Conservation (phyloP, 805 yeast genomes). For the Candida koratica region DNA sequence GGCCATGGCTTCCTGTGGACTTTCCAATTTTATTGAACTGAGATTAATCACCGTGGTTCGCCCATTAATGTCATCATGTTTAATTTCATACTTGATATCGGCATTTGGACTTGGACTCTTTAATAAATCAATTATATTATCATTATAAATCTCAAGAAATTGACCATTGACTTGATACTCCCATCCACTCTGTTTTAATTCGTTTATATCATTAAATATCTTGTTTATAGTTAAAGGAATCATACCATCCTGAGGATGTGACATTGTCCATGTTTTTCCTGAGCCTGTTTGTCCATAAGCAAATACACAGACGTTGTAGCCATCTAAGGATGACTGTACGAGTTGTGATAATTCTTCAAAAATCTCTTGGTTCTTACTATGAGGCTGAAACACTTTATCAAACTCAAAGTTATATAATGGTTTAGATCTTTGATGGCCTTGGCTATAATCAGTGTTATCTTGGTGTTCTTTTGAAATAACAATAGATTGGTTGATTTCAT, state of each 20-base stretch:
- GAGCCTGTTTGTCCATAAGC: conserved; percentile 98
- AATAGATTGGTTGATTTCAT: conserved; percentile 33
- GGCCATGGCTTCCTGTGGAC: conserved; percentile 45
- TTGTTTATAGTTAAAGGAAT: conserved; percentile 71
- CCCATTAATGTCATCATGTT: conserved; percentile 56
- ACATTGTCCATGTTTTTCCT: conserved; percentile 93
- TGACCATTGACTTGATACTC: conserved; percentile 60
- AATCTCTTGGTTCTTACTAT: conserved; percentile 53
- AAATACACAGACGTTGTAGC: conserved; percentile 86
- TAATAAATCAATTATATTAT: conserved; percentile 68
- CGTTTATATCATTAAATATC: conserved; percentile 56
- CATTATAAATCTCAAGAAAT: conserved; percentile 88
- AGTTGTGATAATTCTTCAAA: conserved; percentile 84
- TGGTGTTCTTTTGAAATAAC: conserved; percentile 21
- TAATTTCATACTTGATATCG: conserved; percentile 55
- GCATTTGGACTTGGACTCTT: conserved; percentile 16
- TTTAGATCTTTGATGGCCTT: conserved; percentile 2
- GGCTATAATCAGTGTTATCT: conserved; percentile 9
- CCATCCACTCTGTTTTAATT: conserved; percentile 58
- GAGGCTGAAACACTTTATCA: conserved; percentile 69
- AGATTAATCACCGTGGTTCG: conserved; percentile 62
- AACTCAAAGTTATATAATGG: conserved; percentile 49
- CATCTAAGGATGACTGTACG: conserved; percentile 76
- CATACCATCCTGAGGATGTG: conserved; percentile 65
- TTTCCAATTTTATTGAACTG: conserved; percentile 43